Evolutionary conservation across 768 basidiomycete species (phyloP), one percentile per base, ranked within the genome.

Genomic region (Royoungia palumana): DNA sequence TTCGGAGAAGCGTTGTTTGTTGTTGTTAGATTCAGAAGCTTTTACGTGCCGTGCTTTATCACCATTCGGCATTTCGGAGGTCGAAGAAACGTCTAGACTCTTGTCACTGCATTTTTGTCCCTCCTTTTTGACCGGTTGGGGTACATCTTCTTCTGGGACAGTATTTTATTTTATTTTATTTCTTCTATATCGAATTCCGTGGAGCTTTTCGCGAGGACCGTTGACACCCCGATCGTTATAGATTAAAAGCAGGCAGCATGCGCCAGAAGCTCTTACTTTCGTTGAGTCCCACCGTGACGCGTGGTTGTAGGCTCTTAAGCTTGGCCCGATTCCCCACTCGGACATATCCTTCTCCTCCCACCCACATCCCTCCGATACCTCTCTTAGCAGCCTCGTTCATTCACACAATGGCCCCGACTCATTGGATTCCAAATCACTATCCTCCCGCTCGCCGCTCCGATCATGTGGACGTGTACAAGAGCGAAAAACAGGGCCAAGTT

Each of bases 381-480:
- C 49, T 41, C 41, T 53, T 50, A 44, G 39, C 41, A 4, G 35
- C 41, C 24, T 53, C 59, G 16, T 35, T 55, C 8, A 40, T 54
- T 19, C 22, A 52, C 46, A 65, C 53, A 5, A 72, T 77, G 71
- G 41, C 70, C 9, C 61, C 71, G 14, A 75, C 75, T 8, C 63
- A 71, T 7, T 88, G 83, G 82, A 69, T 57, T 12, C 72, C 81
- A 17, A 75, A 79, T 55, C 61, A 61, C 22, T 91, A 91, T 61
- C 90, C 90, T 0, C 43, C 64, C 8, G 76, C 85, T 22, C 81
- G 79, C 46, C 79, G 87, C 43, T 80, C 78, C 7, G 80, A 85
- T 58, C 80, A 84, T 59, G 69, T 82, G 41, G 85, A 89, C 63
- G 64, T 75, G 28, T 92, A 87, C 71, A 76, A 82, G 63, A 86